Evolutionary conservation across 768 basidiomycete genomes (phyloP).

Genomic region (Roridomyces roridus): DNA sequence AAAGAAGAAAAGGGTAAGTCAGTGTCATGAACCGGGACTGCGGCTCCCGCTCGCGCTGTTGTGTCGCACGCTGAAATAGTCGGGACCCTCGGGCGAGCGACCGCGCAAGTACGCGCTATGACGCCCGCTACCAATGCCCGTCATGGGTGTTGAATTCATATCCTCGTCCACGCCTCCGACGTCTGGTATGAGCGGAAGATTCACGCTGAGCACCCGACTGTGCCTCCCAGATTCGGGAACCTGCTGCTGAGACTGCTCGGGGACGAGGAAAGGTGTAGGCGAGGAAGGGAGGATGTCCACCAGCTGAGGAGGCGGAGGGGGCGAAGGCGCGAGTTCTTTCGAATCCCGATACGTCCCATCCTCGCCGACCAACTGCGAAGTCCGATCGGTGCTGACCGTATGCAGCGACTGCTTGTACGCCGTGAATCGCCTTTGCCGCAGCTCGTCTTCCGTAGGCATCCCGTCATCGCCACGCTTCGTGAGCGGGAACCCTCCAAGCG

Average conservation of each 20-base stretch:
- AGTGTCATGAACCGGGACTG: neutral
- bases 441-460: constrained; percentile 43
- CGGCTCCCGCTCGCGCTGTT: neutral
- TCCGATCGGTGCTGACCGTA: constrained; percentile 38
- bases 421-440: constrained; percentile 45
- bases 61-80: neutral
- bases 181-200: constrained; percentile 14
- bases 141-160: constrained; percentile 7
- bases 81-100: neutral
- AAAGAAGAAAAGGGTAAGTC: neutral
- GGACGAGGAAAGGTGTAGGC: neutral
- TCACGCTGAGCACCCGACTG: constrained; percentile 13
- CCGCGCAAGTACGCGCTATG: constrained; percentile 1
- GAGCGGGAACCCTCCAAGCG: constrained; percentile 7
- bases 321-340: no score
- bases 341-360: neutral
- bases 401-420: constrained; percentile 43
- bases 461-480: constrained; percentile 30
- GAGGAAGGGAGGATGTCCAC: no score
- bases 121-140: constrained; percentile 15
- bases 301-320: no score
- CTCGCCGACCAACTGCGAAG: constrained; percentile 28
- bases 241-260: neutral
- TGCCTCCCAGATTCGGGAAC: constrained; percentile 5
- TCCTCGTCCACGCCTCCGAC: neutral